Evolutionary conservation across 2,329 filamentous ascomycete genomes (phyloP), one percentile per base, ranked within the genome.

Genomic region (Xylaria sp.): DNA sequence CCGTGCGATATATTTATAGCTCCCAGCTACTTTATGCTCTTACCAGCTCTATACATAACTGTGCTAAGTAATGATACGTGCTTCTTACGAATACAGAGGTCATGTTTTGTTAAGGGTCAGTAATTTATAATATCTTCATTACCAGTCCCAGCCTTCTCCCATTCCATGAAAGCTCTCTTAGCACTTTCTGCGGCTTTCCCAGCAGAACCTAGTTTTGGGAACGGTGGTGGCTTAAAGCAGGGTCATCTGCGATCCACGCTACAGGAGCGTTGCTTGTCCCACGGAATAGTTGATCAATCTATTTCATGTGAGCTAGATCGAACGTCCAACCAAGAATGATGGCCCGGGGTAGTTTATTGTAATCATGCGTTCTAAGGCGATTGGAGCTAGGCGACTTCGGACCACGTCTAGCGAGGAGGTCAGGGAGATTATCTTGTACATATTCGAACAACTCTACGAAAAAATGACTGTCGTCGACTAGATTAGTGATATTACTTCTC

Each of bases 251-350:
- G 36, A 38, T 38, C 36, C 10, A 38, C 36, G 36, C 36, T 2
- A 38, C 36, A 38, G 36, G 11, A 13, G 36, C 36, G 36, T 3
- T 38, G 11, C 36, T 5, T 13, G 36, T 38, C 13, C 36, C 11
- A 38, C 10, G 11, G 4, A 38, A 11, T 11, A 38, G 36, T 11
- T 38, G 10, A 38, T 13, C 4, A 11, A 38, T 11, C 10, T 36
- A 2, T 11, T 36, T 36, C 9, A 77, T 65, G 11, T 76, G 67
- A 3, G 68, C 54, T 7, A 53, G 31, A 1, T 59, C 20, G 58
- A 67, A 78, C 2, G 72, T 75, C 2, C 76, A 74, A 3, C 77
- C 77, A 36, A 78, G 75, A 23, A 78, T 71, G 10, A 79, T 69
- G 1, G 73, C 77, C 0, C 75, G 74, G 3, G 72, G 69, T 6